Base-by-base conservation (phyloP, 148 eudicot species). In the Suaeda aralocaspica region DNA sequence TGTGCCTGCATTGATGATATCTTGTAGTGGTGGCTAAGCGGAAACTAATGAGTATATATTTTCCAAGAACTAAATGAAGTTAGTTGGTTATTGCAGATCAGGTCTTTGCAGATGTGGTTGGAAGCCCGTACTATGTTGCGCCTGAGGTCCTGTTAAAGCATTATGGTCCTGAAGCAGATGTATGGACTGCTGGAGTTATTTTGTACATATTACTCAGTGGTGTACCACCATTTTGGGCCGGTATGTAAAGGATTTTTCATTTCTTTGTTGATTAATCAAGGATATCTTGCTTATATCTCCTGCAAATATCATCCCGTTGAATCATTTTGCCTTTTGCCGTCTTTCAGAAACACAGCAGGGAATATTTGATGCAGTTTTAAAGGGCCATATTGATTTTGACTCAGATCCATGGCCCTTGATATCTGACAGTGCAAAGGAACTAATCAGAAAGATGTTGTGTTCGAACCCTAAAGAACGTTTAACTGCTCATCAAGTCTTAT, bases 181-280 rank as follows among this genome's bases (percentile, higher is more conserved):
- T 94, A 55, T 94, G 98, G 98, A 94, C 97, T 64, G 97, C 98
- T 55, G 98, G 98, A 61, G 98, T 94, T 74, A 94, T 94, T 63
- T 78, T 94, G 46, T 94, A 94, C 68, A 91, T 94, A 82, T 77
- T 94, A 79, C 91, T 94, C 67, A 94, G 98, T 72, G 98, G 98
- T 68, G 97, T 89, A 15, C 98, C 98, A 13, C 98, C 98, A 41
- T 94, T 94, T 82, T 94, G 98, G 98, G 97, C 98, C 61, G 98
- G 98, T 94, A 84, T 78, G 72, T 70, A 34, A 30, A 19, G 25
- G 9, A 26, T 58, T 72, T 0, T 41, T 31, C 29, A 16, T 18
- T 8, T 22, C 28, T 7, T 30, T 16, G 18, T 16, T 30, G 7
- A 31, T 28, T 31, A 18, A 18, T 30, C 4, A 19, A 16, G 22